These are phyloP conservation scores for Vigna unguiculata DNA, from an alignment of 306 rosid species.

Conservation along the genomic window DNA sequence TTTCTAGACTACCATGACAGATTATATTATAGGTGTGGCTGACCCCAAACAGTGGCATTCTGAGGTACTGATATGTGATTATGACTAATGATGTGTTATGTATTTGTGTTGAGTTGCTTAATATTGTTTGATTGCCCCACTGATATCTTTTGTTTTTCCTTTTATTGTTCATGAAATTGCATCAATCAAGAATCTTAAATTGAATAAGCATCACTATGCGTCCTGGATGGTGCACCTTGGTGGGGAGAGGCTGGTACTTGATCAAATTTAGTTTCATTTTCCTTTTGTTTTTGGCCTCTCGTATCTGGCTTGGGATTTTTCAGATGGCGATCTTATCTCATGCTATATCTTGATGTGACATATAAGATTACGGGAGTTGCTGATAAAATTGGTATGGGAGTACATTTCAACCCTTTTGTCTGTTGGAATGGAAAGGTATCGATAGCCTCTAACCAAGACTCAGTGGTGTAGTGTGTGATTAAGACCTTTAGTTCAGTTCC, in stretches of 20 bases:
- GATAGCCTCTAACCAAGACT: slow-evolving; percentile 12
- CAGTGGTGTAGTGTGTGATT: slow-evolving; percentile 26
- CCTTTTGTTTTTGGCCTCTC: background rate
- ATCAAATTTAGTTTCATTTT: slow-evolving; percentile 33
- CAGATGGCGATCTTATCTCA: slow-evolving; percentile 31
- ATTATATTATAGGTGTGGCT: slow-evolving; percentile 62
- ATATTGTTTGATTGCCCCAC: slow-evolving; percentile 16
- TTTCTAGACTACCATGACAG: slow-evolving; percentile 56
- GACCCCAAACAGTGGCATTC: slow-evolving; percentile 85
- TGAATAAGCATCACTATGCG: slow-evolving; percentile 88
- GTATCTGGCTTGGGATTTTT: slow-evolving; percentile 5
- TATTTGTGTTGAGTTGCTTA: slow-evolving; percentile 23
- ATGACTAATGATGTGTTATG: background rate
- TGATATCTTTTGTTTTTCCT: background rate
- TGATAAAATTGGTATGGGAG: slow-evolving; percentile 85
- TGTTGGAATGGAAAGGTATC: slow-evolving; percentile 84
- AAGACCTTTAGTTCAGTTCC: slow-evolving; percentile 12
- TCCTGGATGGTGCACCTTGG: slow-evolving; percentile 84
- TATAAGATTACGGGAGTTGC: slow-evolving; percentile 81
- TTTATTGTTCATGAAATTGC: slow-evolving; percentile 27
- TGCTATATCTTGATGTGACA: slow-evolving; percentile 37
- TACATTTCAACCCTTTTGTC: slow-evolving; percentile 93
- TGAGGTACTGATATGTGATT: slow-evolving; percentile 58
- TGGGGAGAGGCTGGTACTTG: slow-evolving; percentile 78
- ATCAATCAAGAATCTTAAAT: slow-evolving; percentile 69